A percentile compares a stretch with the other conserved stretches of the same genome.
phyloP scores from a whole-genome alignment of 352 stramenopile species.

The Phytophthora pinifolia region DNA sequence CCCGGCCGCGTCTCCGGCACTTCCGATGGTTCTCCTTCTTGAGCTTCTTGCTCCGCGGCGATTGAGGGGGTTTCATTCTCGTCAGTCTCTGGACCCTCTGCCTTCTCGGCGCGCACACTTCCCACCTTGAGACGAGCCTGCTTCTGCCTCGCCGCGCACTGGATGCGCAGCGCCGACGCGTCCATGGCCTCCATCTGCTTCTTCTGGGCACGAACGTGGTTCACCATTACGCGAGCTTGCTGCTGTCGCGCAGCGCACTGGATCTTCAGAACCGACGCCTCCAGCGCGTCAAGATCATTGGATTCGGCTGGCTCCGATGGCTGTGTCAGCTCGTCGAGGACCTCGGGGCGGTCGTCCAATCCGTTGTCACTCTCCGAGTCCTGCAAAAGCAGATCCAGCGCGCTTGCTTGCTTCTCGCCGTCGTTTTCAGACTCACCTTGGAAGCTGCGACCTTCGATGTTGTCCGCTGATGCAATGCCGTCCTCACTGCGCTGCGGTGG shows the following conservation, averaged over 20 bases:
- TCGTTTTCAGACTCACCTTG: not conserved
- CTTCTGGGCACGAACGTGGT: slow-evolving; percentile 8
- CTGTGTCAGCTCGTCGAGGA: no score
- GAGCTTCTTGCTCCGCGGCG: slow-evolving; percentile 2
- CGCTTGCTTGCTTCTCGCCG: slow-evolving; percentile 9
- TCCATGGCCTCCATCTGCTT: slow-evolving; percentile 11
- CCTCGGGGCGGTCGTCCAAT: slow-evolving; percentile 5
- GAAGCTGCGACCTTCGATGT: not conserved
- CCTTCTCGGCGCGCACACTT: slow-evolving; percentile 23
- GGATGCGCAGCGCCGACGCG: slow-evolving; percentile 44
- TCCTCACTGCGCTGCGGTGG: slow-evolving; percentile 2
- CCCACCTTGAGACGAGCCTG: slow-evolving; percentile 42
- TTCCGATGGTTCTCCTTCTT: not conserved
- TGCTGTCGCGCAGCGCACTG: slow-evolving; percentile 45
- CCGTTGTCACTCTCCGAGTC: slow-evolving; percentile 10
- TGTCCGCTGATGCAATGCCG: not conserved
- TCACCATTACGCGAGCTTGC: slow-evolving; percentile 23
- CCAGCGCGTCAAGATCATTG: slow-evolving; percentile 1
- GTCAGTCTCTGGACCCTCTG: not conserved
- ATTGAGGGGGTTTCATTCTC: slow-evolving; percentile 5
- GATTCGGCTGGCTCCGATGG: not conserved
- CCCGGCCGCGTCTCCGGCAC: slow-evolving; percentile 30
- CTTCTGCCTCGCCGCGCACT: slow-evolving; percentile 56
- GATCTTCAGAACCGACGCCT: slow-evolving; percentile 22
- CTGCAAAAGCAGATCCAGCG: slow-evolving; percentile 21